These are phyloP conservation scores for Paecilomyces sp. DNA, from an alignment of 2,329 filamentous ascomycete species.

Conservation along the genomic window DNA sequence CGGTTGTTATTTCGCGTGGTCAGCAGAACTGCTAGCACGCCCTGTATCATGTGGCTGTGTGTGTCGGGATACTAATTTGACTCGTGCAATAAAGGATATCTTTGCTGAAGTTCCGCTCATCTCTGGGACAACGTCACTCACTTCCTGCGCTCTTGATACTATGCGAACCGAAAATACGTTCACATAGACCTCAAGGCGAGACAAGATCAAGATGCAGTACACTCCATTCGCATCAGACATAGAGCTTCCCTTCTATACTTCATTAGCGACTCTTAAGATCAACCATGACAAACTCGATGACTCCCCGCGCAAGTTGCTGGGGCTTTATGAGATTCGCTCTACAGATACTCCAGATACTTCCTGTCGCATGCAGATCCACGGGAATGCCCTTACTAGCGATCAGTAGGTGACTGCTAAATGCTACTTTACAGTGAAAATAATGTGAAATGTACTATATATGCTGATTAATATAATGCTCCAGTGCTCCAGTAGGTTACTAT, in stretches of 20 bases:
- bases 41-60: neutral
- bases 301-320: constrained; percentile 77
- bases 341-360: constrained; percentile 65
- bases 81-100: neutral
- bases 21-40: neutral
- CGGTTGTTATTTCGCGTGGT: neutral
- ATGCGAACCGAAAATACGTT: constrained; percentile 1
- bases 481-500: constrained; percentile 62
- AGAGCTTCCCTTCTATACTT: constrained; percentile 89
- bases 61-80: neutral
- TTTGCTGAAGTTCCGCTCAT: neutral
- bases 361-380: constrained; percentile 83
- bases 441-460: neutral
- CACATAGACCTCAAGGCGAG: neutral
- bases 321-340: constrained; percentile 78
- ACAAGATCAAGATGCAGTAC: constrained; percentile 59
- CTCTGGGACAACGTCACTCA: neutral
- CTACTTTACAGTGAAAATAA: neutral
- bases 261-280: constrained; percentile 87
- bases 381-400: constrained; percentile 74
- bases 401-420: constrained; percentile 56
- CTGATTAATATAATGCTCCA: constrained; percentile 23
- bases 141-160: neutral
- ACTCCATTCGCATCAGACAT: constrained; percentile 90
- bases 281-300: constrained; percentile 96